These are phyloP conservation scores for Coleophoma eucalyptorum DNA, from an alignment of 2,329 filamentous ascomycete species.

Conservation along the genomic window DNA sequence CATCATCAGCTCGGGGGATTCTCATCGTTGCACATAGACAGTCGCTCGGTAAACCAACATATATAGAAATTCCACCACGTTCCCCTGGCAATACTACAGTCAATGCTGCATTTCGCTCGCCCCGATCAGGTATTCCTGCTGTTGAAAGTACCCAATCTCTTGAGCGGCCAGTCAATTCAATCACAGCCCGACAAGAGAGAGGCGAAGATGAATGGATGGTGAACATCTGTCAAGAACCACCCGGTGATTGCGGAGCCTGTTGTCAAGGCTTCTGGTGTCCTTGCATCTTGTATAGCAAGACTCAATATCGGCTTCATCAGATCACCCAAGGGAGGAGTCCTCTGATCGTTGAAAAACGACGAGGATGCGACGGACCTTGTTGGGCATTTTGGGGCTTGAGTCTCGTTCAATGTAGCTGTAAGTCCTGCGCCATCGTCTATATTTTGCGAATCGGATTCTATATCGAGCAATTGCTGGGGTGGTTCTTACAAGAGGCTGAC, in stretches of 20 bases:
- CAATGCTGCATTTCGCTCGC: too few relatives aligned
- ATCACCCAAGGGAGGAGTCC: conserved; percentile 33
- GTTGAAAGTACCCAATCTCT: conserved; percentile 4
- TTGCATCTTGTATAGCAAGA: conserved; percentile 38
- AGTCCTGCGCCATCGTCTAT: background rate
- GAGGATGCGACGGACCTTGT: conserved; percentile 34
- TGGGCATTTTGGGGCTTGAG: conserved; percentile 25
- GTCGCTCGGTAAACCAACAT: too few relatives aligned
- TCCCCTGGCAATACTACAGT: too few relatives aligned
- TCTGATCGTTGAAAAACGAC: conserved; percentile 32
- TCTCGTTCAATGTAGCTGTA: conserved; percentile 1
- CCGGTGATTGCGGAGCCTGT: conserved; percentile 29
- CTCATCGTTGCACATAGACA: too few relatives aligned
- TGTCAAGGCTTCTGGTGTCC: conserved; percentile 35
- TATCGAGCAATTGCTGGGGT: too few relatives aligned
- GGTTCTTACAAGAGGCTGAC: too few relatives aligned
- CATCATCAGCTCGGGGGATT: too few relatives aligned
- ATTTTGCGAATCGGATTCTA: too few relatives aligned
- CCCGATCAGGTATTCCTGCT: too few relatives aligned
- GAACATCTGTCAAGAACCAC: conserved; percentile 31
- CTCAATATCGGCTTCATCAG: conserved; percentile 35
- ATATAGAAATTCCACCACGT: too few relatives aligned
- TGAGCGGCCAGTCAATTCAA: conserved; percentile 2
- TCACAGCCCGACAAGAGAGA: conserved; percentile 28
- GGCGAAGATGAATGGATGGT: conserved; percentile 30